A percentile compares a stretch with the other conserved stretches of the same genome.
Evolutionary conservation across 345 rosid species (phyloP).

Genomic region (Eucalyptus lansdowneana): DNA sequence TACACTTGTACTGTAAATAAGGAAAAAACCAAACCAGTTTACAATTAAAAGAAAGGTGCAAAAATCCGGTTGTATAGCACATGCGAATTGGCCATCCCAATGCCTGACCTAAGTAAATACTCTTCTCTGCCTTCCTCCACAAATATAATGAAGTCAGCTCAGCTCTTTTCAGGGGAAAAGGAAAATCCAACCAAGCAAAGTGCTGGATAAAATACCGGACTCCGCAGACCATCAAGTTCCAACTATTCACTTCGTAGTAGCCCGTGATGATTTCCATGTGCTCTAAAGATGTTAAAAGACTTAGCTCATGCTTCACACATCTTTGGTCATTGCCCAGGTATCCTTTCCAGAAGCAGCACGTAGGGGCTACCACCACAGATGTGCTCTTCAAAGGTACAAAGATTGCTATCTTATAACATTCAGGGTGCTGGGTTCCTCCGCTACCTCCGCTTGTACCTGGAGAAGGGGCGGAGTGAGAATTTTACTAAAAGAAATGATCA

Average conservation of each 20-base stretch:
- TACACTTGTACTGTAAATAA: not conserved
- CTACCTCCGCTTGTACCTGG: conserved; percentile 35
- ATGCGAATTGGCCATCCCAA: not conserved
- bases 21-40: not conserved
- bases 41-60: not conserved
- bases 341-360: not conserved
- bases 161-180: not conserved
- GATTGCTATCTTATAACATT: not conserved
- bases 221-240: not conserved
- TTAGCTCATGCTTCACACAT: not conserved
- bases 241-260: not conserved
- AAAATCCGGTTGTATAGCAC: not conserved
- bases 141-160: not conserved
- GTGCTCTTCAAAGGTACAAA: not conserved
- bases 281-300: not conserved
- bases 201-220: not conserved
- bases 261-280: not conserved
- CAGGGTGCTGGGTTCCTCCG: not conserved
- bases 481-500: not conserved
- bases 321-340: not conserved
- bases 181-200: not conserved
- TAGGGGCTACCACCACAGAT: not conserved
- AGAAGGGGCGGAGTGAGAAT: not conserved
- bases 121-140: not conserved
- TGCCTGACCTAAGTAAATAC: not conserved